Percentiles rank a stretch among this genome's conserved stretches.
Conservation (phyloP, 2,329 filamentous ascomycete species). For the Botrytis cinerea region DNA sequence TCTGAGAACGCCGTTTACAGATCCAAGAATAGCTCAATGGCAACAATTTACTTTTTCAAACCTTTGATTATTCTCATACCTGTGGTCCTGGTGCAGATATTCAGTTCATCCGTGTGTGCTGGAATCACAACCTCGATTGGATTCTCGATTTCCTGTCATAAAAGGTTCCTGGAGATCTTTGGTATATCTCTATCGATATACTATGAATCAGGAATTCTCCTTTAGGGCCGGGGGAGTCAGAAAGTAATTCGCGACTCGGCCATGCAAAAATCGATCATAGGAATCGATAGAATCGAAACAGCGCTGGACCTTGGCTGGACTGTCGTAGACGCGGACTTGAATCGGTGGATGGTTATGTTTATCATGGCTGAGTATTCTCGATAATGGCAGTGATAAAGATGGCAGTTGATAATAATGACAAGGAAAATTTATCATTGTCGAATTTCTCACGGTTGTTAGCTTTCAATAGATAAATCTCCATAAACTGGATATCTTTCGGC, state of each 20-base stretch:
- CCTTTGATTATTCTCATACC: fast-evolving
- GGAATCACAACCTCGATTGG: not conserved
- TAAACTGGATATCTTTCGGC: not conserved
- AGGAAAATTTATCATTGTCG: not conserved
- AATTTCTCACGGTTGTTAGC: not conserved
- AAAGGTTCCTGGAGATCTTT: not conserved
- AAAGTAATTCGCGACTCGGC: not conserved
- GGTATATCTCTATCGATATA: too few relatives aligned
- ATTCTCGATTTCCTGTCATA: not conserved
- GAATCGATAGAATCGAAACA: not conserved
- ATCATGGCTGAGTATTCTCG: not conserved
- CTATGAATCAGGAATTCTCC: too few relatives aligned
- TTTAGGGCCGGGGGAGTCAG: too few relatives aligned
- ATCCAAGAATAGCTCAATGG: not conserved
- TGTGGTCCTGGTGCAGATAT: not conserved
- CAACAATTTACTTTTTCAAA: not conserved
- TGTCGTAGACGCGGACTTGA: not conserved
- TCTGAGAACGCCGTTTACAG: not conserved
- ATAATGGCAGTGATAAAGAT: not conserved
- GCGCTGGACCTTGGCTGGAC: not conserved
- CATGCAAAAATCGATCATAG: not conserved
- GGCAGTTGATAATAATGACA: not conserved
- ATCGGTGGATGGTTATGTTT: not conserved
- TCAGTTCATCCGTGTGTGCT: not conserved
- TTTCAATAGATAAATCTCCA: too few relatives aligned